These are phyloP conservation scores for Picochlorum sp. DNA, from an alignment of 139 green algal species.

Conservation along the genomic window DNA sequence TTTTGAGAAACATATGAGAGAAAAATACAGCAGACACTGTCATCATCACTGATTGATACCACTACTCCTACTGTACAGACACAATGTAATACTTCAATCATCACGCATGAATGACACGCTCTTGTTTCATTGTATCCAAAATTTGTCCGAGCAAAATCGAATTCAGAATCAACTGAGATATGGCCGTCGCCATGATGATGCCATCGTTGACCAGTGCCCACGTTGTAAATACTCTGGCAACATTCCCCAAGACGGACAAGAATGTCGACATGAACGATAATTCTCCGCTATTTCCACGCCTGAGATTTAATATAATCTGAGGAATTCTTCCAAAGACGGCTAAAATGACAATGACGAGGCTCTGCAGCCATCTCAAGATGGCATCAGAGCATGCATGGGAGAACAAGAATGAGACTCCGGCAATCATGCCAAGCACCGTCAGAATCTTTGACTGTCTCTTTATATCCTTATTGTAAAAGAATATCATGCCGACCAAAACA, in stretches of 20 bases:
- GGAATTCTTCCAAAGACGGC: slow-evolving; percentile 44
- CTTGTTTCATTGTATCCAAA: slow-evolving; percentile 7
- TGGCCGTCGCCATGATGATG: slow-evolving; percentile 29
- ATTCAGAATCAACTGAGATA: slow-evolving; percentile 28
- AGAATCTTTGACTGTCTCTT: background rate
- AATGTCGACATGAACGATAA: slow-evolving; percentile 49
- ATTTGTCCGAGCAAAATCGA: slow-evolving; percentile 28
- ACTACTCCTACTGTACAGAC: too few relatives aligned
- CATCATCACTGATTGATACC: too few relatives aligned
- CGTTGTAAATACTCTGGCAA: slow-evolving; percentile 62
- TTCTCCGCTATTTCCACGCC: slow-evolving; percentile 61
- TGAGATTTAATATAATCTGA: slow-evolving; percentile 68
- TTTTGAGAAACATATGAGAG: too few relatives aligned
- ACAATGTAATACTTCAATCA: too few relatives aligned
- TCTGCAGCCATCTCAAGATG: slow-evolving; percentile 1
- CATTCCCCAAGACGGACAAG: slow-evolving; percentile 63
- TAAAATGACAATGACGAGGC: background rate
- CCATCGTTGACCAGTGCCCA: slow-evolving; percentile 50
- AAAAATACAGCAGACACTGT: too few relatives aligned
- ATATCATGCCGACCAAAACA: slow-evolving; percentile 6
- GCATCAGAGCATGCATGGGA: background rate
- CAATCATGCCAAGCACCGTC: background rate
- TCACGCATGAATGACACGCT: background rate
- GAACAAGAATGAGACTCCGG: slow-evolving; percentile 4
- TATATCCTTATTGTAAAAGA: slow-evolving; percentile 5